Base-by-base conservation (phyloP, 495 filamentous ascomycete species). In the Evernia prunastri region DNA sequence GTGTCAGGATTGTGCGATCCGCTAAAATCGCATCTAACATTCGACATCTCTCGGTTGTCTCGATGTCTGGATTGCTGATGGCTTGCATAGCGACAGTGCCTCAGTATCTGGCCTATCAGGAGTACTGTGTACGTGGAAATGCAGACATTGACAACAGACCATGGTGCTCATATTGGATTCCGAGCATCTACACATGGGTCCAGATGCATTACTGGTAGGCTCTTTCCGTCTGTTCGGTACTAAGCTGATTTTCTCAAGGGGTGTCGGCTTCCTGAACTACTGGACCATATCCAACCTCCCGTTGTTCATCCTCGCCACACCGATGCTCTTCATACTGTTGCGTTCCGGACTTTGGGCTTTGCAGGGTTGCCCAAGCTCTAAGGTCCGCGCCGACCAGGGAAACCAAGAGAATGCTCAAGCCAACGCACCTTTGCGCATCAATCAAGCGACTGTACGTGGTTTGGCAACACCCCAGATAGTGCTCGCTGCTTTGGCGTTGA, bases 111-210 rank as follows among this genome's bases (percentile, higher is more conserved):
- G 94, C 93, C 18, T 97, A 89, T 72, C 71, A 70, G 37, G 79
- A 83, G 40, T 96, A 86, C 72, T 98, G 94, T 73, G 70, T 69
- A 53, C 67, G 56, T 33, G 56, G 63, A 17, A 60, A 69, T 37
- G 70, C 68, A 3, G 67, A 60, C 12, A 66, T 71, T 33, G 66
- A 68, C 12, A 63, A 65, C 31, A 79, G 89, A 60, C 84, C 85
- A 11, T 98, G 94, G 94, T 98, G 94, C 69, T 73, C 74, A 33
- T 78, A 76, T 25, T 65, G 72, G 10, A 31, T 91, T 25, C 94
- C 95, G 20, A 96, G 91, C 73, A 90, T 97, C 47, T 98, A 96
- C 74, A 77, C 84, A 27, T 98, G 87, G 79, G 95, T 97, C 17
- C 95, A 98, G 70, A 78, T 75, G 47, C 78, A 89, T 60, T 96